Evolutionary conservation across 768 basidiomycete species (phyloP).

Genomic region (Filobasidium floriforme): DNA sequence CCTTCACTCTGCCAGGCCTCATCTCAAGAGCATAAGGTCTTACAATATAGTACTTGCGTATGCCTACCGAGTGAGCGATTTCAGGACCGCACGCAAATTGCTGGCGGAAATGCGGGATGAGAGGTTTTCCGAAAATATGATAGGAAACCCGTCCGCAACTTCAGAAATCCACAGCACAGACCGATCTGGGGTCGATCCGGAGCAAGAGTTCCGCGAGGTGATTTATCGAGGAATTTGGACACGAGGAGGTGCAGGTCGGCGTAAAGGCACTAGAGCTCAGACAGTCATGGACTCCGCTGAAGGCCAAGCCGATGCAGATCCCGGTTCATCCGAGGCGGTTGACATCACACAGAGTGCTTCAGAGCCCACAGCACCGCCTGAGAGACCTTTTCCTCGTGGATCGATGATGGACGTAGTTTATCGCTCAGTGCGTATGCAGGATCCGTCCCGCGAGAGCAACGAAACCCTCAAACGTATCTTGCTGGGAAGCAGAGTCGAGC

Average conservation of each 20-base stretch:
- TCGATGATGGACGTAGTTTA: neutral
- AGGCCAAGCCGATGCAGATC: neutral
- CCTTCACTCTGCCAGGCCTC: neutral
- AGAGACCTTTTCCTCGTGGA: neutral
- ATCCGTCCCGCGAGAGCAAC: neutral
- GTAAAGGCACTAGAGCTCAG: neutral
- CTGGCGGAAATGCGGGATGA: neutral
- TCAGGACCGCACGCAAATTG: neutral
- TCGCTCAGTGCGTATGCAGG: neutral
- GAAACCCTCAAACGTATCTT: neutral
- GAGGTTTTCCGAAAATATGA: neutral
- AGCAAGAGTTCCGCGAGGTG: neutral
- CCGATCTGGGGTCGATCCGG: neutral
- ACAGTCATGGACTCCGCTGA: neutral
- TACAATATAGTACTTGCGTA: neutral
- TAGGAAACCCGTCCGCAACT: too few species aligned
- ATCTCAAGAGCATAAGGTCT: neutral
- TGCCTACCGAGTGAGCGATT: conserved; percentile 4
- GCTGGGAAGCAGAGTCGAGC: neutral
- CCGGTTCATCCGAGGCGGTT: neutral
- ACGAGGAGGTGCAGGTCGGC: neutral
- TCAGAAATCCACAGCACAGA: too few species aligned
- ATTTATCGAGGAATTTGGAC: neutral
- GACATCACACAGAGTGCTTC: too few species aligned
- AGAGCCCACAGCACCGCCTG: neutral